Base-by-base conservation (phyloP, 257 asterid genomes). In the Nemophila menziesii region DNA sequence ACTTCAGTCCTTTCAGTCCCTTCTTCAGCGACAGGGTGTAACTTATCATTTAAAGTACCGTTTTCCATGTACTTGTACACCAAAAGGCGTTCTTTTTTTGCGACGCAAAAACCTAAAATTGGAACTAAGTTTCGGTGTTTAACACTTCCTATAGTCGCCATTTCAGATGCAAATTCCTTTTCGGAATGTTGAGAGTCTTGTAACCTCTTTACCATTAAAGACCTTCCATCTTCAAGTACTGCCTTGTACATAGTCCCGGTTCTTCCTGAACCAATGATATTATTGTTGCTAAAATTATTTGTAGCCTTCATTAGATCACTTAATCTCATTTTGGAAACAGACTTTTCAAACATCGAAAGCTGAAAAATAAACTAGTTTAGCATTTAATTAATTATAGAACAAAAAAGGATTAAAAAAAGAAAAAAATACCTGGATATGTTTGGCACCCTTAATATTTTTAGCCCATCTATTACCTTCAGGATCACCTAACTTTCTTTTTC, bases 401-500 rank as follows among this genome's bases (percentile, higher is more conserved):
- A 29, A 7, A 29, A 29, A 29, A 29, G 7, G 36, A 9, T 4
- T 4, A 24, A 24, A 4, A 29, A 29, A 29, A 29, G 36, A 29
- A 7, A 29, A 33, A 22, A 16, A 26, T 52, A 57, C 79, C 79
- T 67, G 55, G 54, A 67, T 60, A 57, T 62, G 53, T 58, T 58
- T 64, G 54, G 72, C 58, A 20, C 79, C 75, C 67, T 54, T 72
- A 33, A 72, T 64, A 51, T 58, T 57, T 70, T 52, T 72, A 29
- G 79, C 72, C 79, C 79, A 72, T 57, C 50, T 72, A 55, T 72
- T 72, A 18, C 72, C 79, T 37, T 63, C 60, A 11, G 70, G 75
- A 57, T 72, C 79, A 1, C 58, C 79, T 36, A 60, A 72, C 56
- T 72, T 72, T 64, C 44, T 64, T 62, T 51, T 65, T 49, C 39